These are phyloP conservation scores for Sordariomycetes sp. DNA, from an alignment of 2,329 filamentous ascomycete genomes.

Conservation along the genomic window DNA sequence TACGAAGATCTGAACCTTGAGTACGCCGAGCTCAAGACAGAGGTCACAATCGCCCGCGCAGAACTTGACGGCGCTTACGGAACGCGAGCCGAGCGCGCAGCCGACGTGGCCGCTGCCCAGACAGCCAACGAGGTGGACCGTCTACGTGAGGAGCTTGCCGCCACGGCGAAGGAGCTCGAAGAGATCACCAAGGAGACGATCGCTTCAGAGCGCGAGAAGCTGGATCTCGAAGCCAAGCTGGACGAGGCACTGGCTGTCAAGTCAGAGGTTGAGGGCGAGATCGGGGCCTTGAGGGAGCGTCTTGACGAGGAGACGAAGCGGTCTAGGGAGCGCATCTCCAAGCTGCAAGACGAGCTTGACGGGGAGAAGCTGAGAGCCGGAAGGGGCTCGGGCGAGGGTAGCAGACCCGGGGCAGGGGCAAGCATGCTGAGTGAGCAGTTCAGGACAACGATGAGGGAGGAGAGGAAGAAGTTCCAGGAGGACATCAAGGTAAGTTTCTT, in stretches of 20 bases:
- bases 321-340: slow-evolving; percentile 23
- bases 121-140: slow-evolving; percentile 34
- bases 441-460: slow-evolving; percentile 44
- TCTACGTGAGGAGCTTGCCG: slow-evolving; percentile 40
- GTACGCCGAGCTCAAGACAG: slow-evolving; percentile 51
- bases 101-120: slow-evolving; percentile 46
- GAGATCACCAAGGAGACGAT: slow-evolving; percentile 44
- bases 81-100: slow-evolving; percentile 47
- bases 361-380: slow-evolving; percentile 36
- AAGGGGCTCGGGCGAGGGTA: slow-evolving; percentile 19
- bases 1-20: slow-evolving; percentile 40
- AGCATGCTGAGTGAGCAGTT: slow-evolving; percentile 48
- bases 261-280: slow-evolving; percentile 28
- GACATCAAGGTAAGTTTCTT: slow-evolving; percentile 35
- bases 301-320: slow-evolving; percentile 31
- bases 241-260: slow-evolving; percentile 25
- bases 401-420: slow-evolving; percentile 31
- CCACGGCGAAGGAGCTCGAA: slow-evolving; percentile 42
- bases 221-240: slow-evolving; percentile 31
- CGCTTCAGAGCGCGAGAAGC: slow-evolving; percentile 38
- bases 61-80: slow-evolving; percentile 55
- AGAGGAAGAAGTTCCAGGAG: slow-evolving; percentile 48
- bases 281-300: slow-evolving; percentile 22
- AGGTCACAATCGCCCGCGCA: slow-evolving; percentile 50
- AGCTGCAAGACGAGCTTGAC: slow-evolving; percentile 43